Base-by-base conservation (phyloP, 2,329 filamentous ascomycete genomes). In the Phialemoniopsis sp. region DNA sequence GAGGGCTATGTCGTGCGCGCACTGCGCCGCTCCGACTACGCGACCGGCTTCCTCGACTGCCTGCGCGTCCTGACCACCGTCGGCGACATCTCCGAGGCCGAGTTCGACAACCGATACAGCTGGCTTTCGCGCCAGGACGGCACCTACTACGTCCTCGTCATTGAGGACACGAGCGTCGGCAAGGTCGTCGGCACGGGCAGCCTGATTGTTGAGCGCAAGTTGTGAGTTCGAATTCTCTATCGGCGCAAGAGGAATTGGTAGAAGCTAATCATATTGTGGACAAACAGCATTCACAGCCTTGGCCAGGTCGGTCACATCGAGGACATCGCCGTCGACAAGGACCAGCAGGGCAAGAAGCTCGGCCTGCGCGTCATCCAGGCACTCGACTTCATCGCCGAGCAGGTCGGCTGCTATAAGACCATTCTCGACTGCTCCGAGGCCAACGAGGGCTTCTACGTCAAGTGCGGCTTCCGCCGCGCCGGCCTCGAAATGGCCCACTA, bases 401-500 rank as follows among this genome's bases (percentile, higher is more conserved):
- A 89, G 59, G 83, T 93, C 42, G 93, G 91, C 40, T 97, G 91
- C 67, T 97, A 97, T 68, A 97, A 93, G 84, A 89, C 82, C 49
- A 97, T 98, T 52, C 78, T 97, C 48, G 91, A 97, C 65, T 98
- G 93, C 72, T 94, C 87, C 50, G 91, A 96, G 65, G 80, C 85
- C 53, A 98, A 97, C 62, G 89, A 95, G 64, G 91, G 90, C 16
- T 97, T 98, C 72, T 98, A 98, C 63, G 76, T 95, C 63, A 97
- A 97, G 76, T 97, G 93, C 66, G 91, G 91, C 42, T 97, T 95
- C 66, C 85, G 89, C 66, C 75, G 89, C 46, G 91, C 89, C 19
- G 93, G 93, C 13, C 68, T 96, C 41, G 88, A 98, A 67, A 97
- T 98, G 93, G 89, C 91, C 32, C 89, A 95, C 70, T 95, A 95